Evolutionary conservation across 1,139 yeast genomes (phyloP).

Genomic region (Saccharomyces pastorianus): DNA sequence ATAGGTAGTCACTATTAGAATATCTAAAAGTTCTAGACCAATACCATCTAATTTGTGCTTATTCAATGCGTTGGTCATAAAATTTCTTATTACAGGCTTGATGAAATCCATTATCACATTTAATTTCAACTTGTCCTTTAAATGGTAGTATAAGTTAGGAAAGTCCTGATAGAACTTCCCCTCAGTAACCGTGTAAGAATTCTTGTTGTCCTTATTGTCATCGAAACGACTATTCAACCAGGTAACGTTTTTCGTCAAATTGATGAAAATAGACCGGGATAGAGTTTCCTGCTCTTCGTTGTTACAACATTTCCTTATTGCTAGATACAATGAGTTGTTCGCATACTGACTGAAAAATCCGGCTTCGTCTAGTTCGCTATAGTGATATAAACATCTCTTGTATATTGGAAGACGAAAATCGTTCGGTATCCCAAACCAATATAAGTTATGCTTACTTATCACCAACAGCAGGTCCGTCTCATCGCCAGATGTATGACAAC

Average conservation of each 20-base stretch:
- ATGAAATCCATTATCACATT: slow-evolving; percentile 1
- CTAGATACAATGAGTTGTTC: not conserved
- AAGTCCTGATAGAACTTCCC: not conserved
- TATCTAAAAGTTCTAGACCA: slow-evolving; percentile 4
- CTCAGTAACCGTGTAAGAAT: not conserved
- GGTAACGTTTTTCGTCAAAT: slow-evolving; percentile 1
- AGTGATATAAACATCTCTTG: slow-evolving; percentile 1
- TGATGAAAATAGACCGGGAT: not conserved
- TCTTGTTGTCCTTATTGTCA: not conserved
- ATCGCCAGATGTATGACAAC: not conserved
- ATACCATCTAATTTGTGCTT: not conserved
- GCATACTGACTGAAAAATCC: not conserved
- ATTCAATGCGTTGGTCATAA: not conserved
- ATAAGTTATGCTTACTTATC: not conserved
- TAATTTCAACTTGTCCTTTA: slow-evolving; percentile 1
- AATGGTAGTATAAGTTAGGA: slow-evolving; percentile 4
- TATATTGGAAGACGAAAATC: slow-evolving; percentile 1
- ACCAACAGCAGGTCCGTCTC: not conserved
- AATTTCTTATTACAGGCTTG: slow-evolving; percentile 3
- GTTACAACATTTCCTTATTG: not conserved
- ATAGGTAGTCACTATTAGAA: slow-evolving; percentile 2
- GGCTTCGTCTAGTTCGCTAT: not conserved
- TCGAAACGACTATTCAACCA: slow-evolving; percentile 2
- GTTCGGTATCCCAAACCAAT: slow-evolving; percentile 5
- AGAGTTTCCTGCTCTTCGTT: not conserved